Conservation (phyloP, 345 rosid species). For the Iberis pinnata region DNA sequence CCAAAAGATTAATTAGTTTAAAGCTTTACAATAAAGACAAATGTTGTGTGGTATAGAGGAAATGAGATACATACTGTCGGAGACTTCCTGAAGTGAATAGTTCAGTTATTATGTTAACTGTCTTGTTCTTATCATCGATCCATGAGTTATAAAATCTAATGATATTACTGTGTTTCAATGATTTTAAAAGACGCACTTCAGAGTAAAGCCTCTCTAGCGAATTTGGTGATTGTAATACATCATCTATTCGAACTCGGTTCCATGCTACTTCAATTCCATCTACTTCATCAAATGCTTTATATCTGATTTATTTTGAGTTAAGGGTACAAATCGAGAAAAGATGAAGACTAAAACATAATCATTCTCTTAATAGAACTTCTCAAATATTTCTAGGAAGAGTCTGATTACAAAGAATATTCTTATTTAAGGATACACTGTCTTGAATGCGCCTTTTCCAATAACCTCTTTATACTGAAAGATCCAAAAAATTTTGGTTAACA, state of each 20-base stretch:
- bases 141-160: conserved; percentile 71
- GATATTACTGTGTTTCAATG: conserved; percentile 72
- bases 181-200: conserved; percentile 75
- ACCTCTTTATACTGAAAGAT: conserved; percentile 58
- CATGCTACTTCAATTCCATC: conserved; percentile 92
- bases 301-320: too few relatives aligned
- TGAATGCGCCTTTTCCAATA: conserved; percentile 71
- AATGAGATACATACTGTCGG: conserved; percentile 52
- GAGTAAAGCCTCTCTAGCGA: conserved; percentile 71
- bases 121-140: conserved; percentile 79
- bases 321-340: too few relatives aligned
- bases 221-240: conserved; percentile 64
- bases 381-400: too few relatives aligned
- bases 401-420: too few relatives aligned
- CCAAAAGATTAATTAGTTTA: not conserved
- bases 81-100: conserved; percentile 87
- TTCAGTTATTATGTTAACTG: conserved; percentile 94
- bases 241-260: conserved; percentile 75
- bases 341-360: too few relatives aligned
- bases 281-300: conserved; percentile 82
- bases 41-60: too few relatives aligned
- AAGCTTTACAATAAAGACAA: not conserved
- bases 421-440: conserved; percentile 80
- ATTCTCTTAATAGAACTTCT: too few relatives aligned
- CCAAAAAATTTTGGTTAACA: conserved; percentile 13